Evolutionary conservation across 2,329 filamentous ascomycete species (phyloP).

Genomic region (Aspergillus terreus): DNA sequence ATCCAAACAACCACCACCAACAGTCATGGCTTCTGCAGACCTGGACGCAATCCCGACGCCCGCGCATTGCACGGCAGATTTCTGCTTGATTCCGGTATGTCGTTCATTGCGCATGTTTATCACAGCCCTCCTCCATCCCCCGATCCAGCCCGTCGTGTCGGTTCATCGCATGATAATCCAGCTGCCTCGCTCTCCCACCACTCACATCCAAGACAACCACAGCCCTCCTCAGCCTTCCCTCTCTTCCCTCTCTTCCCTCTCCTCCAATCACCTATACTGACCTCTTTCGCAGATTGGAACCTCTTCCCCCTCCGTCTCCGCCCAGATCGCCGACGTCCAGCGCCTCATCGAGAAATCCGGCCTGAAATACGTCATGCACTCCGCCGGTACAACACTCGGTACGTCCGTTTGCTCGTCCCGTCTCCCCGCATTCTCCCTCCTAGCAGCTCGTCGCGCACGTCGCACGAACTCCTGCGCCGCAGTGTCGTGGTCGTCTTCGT

Average conservation of each 20-base stretch:
- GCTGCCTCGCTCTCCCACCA: not conserved
- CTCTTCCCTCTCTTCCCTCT: not conserved
- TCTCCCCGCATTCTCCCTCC: slow-evolving; percentile 1
- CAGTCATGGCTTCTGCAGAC: slow-evolving; percentile 18
- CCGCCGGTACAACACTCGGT: slow-evolving; percentile 90
- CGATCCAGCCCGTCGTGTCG: not conserved
- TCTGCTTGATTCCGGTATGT: slow-evolving; percentile 79
- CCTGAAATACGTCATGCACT: slow-evolving; percentile 83
- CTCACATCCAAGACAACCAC: not conserved
- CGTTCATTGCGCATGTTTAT: not conserved
- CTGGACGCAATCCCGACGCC: slow-evolving; percentile 55
- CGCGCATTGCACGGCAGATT: slow-evolving; percentile 75
- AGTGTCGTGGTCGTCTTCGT: not conserved
- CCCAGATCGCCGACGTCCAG: slow-evolving; percentile 86
- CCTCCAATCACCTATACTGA: no score
- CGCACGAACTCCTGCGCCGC: not conserved
- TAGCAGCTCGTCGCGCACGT: not conserved
- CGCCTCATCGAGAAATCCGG: slow-evolving; percentile 76
- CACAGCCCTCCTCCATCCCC: not conserved
- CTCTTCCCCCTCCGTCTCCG: slow-evolving; percentile 67
- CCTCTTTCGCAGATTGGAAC: slow-evolving; percentile 66
- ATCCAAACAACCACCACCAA: not conserved
- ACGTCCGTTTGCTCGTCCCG: slow-evolving; percentile 30
- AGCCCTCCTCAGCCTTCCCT: not conserved
- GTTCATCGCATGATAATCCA: not conserved